phyloP scores from a whole-genome alignment of 345 rosid genomes.

The Eucalyptus coolabah region DNA sequence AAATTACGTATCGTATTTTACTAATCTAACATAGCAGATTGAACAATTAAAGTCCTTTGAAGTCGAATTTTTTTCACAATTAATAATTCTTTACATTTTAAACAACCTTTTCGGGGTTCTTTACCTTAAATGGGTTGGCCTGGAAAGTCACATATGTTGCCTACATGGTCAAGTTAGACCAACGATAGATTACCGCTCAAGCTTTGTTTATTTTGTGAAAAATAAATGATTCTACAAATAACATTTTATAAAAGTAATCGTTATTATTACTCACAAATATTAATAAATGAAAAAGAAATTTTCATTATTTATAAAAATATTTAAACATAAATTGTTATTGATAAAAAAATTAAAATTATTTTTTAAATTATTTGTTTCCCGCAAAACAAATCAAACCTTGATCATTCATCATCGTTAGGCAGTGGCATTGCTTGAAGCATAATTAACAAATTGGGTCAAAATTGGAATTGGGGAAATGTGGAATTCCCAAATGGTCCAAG shows the following conservation, averaged over 20 bases:
- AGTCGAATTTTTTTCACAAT: neutral
- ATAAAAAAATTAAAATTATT: too few species aligned
- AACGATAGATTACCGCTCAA: fast-evolving
- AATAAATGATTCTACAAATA: fast-evolving
- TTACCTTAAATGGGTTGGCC: neutral
- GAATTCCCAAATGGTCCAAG: neutral
- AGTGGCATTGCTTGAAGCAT: neutral
- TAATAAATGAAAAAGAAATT: too few species aligned
- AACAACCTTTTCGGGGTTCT: neutral
- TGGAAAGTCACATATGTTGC: neutral
- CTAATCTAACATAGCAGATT: fast-evolving
- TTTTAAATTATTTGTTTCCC: fast-evolving
- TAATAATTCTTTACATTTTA: neutral
- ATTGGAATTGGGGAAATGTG: neutral
- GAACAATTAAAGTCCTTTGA: neutral
- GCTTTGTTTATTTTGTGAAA: fast-evolving
- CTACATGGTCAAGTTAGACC: neutral
- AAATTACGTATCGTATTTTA: neutral
- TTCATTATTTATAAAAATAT: too few species aligned
- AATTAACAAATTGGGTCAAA: neutral
- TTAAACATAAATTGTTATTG: too few species aligned
- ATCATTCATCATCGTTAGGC: neutral
- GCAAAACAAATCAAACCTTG: neutral
- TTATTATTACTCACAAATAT: neutral
- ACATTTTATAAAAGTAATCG: fast-evolving